Evolutionary conservation across 352 stramenopile genomes (phyloP), one percentile per base, ranked within the genome.

Genomic region (Phytophthora aleatoria): DNA sequence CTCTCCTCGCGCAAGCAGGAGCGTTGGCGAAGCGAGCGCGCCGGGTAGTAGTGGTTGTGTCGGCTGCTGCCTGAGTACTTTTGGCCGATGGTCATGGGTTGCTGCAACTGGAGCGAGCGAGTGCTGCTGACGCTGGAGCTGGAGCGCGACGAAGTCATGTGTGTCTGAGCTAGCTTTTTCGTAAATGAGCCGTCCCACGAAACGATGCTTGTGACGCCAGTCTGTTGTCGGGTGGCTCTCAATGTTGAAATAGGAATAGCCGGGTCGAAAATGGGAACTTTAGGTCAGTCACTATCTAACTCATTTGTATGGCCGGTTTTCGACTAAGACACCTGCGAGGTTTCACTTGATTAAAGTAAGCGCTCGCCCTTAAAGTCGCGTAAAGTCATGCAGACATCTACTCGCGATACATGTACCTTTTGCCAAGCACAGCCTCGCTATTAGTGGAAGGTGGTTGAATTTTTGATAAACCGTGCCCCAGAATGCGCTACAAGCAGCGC

Each of bases 1-100:
- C 79, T 88, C 16, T 77, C 79, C 57, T 82, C 77, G 26, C 76
- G 74, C 28, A 88, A 65, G 54, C 79, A 88, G 36, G 73, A 80
- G 54, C 65, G 72, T 24, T 53, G 42, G 39, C 39, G 61, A 30
- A 48, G 45, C n/a, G 38, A 64, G 31, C 52, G 61, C 41, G 66
- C 35, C 47, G 44, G 50, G 42, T 52, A 57, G 33, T 49, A 36
- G 31, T 65, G 47, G 48, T 42, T 42, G 28, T 53, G 52, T 36
- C 56, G 39, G 27, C 39, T 15, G 28, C 52, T 55, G 39, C 56
- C 30, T 26, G 38, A 33, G 50, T 68, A 71, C 48, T 74, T 71
- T 24, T 74, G 56, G 15, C 52, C 47, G 36, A 71, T 74, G 35
- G 67, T 68, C 57, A 64, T 62, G 57, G 57, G 61, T 57, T 78